phyloP scores from a whole-genome alignment of 1,284 basidiomycete genomes.

The Porodaedalea pini region DNA sequence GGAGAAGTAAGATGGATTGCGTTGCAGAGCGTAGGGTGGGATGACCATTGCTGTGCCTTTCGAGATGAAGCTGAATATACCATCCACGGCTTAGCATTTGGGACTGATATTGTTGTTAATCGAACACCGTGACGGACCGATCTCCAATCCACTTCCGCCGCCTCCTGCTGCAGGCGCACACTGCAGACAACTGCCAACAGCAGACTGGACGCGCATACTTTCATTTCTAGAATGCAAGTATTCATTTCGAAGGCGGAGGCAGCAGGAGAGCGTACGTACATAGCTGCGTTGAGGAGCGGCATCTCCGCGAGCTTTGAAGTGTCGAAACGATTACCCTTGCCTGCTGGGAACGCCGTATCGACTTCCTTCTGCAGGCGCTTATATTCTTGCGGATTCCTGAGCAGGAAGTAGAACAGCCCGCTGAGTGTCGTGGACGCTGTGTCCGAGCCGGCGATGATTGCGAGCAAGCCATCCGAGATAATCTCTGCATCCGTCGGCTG shows the following conservation, averaged over 20 bases:
- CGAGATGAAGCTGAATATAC: conserved; percentile 41
- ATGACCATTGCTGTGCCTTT: conserved; percentile 47
- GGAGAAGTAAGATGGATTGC: conserved; percentile 37
- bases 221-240: conserved; percentile 11
- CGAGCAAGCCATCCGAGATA: conserved; percentile 33
- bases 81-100: too few relatives aligned
- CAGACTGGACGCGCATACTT: conserved; percentile 7
- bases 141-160: conserved; percentile 15
- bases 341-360: conserved; percentile 25
- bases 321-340: conserved; percentile 21
- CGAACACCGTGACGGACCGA: too few relatives aligned
- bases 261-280: too few relatives aligned
- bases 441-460: conserved; percentile 38
- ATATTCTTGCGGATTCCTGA: conserved; percentile 30
- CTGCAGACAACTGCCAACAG: conserved; percentile 10
- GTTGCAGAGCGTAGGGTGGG: conserved; percentile 45
- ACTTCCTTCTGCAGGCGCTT: conserved; percentile 30
- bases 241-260: too few relatives aligned
- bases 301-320: conserved; percentile 26
- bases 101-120: too few relatives aligned
- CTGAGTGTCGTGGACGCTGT: conserved; percentile 33
- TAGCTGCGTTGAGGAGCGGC: conserved; percentile 33
- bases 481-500: conserved; percentile 27
- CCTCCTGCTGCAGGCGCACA: conserved; percentile 10
- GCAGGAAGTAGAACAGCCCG: conserved; percentile 31